A percentile compares a stretch with the other conserved stretches of the same genome.
phyloP scores from a whole-genome alignment of 2,329 filamentous ascomycete species.

The Colletotrichum falcatum region DNA sequence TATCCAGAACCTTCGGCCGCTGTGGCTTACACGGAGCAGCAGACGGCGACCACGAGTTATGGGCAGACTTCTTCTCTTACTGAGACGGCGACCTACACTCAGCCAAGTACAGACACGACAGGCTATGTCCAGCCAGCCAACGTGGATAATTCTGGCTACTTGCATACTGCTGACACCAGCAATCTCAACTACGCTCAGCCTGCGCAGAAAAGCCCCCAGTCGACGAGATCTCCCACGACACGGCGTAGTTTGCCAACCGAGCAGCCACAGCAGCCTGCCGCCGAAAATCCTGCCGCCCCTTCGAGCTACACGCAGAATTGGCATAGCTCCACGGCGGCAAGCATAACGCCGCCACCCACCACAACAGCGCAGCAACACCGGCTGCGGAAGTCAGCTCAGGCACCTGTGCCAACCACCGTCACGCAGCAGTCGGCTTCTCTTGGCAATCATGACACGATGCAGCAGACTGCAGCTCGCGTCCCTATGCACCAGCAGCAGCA shows the following conservation, averaged over 20 bases:
- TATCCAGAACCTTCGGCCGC: constrained; percentile 27
- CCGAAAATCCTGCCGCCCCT: constrained; percentile 5
- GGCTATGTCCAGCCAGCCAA: background rate
- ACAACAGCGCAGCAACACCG: constrained; percentile 18
- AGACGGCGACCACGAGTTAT: constrained; percentile 1
- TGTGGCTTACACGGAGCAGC: constrained; percentile 29
- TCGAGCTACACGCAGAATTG: constrained; percentile 24
- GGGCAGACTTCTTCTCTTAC: constrained; percentile 1
- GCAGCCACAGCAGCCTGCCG: constrained; percentile 11
- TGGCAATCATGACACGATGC: constrained; percentile 14
- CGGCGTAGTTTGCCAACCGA: constrained; percentile 38
- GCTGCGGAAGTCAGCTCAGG: constrained; percentile 14
- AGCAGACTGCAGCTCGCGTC: constrained; percentile 41
- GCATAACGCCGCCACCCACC: constrained; percentile 16
- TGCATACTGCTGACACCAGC: background rate
- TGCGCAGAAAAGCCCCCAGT: constrained; percentile 8
- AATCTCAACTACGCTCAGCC: constrained; percentile 7
- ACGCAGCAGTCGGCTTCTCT: constrained; percentile 9
- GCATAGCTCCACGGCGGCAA: constrained; percentile 24
- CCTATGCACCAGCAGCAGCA: constrained; percentile 44
- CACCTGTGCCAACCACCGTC: background rate
- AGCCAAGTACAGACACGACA: constrained; percentile 7
- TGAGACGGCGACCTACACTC: constrained; percentile 21
- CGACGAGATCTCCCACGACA: constrained; percentile 4
- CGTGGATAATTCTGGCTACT: background rate